These are phyloP conservation scores for Neofusicoccum sp. DNA, from an alignment of 2,329 filamentous ascomycete species.

Conservation along the genomic window DNA sequence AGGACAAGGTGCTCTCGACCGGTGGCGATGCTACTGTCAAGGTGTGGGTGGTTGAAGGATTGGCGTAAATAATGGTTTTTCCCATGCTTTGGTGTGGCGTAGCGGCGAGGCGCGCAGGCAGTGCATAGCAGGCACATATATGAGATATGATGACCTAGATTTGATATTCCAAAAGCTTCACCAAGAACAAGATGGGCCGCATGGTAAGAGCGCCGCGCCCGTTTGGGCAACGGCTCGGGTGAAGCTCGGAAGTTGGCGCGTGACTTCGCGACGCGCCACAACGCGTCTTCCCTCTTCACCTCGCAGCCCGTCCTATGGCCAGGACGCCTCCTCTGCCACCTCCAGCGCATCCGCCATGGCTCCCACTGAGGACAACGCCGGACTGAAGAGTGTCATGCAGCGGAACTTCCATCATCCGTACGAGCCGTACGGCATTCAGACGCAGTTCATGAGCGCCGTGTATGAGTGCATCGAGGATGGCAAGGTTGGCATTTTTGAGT, in stretches of 20 bases:
- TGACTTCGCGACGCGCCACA: conserved; percentile 7
- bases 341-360: not conserved
- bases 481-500: conserved; percentile 87
- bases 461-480: conserved; percentile 78
- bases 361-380: not conserved
- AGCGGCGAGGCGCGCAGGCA: no score
- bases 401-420: conserved; percentile 85
- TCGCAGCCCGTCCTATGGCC: not conserved
- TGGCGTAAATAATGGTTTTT: conserved; percentile 32
- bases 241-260: not conserved
- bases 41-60: conserved; percentile 71
- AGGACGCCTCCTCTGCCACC: not conserved
- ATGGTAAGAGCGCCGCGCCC: no score
- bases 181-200: no score
- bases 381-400: not conserved
- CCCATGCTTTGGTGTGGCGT: no score
- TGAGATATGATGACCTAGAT: no score
- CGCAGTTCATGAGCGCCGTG: conserved; percentile 82
- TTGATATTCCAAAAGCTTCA: no score
- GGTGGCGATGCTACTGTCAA: conserved; percentile 92
- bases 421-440: conserved; percentile 83
- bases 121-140: no score
- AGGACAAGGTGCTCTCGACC: conserved; percentile 69
- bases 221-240: not conserved
- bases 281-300: not conserved